Conservation (phyloP, 2,329 filamentous ascomycete species). For the Botryotinia narcissicola region DNA sequence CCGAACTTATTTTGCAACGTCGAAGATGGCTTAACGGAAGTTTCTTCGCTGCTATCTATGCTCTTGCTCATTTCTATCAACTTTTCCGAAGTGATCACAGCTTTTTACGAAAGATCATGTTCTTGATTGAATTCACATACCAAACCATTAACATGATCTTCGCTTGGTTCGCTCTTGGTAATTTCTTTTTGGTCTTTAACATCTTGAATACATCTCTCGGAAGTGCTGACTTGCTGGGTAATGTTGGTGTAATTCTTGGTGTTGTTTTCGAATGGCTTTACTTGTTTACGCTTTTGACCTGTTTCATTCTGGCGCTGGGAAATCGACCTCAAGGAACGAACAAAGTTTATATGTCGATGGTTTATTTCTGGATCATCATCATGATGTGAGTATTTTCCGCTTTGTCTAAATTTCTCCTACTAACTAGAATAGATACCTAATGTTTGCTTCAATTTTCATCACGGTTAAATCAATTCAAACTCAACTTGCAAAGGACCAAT, state of each 20-base stretch:
- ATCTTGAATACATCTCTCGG: constrained; percentile 92
- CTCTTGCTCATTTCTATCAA: constrained; percentile 89
- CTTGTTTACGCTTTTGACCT: constrained; percentile 84
- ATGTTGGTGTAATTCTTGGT: constrained; percentile 74
- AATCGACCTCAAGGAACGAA: constrained; percentile 94
- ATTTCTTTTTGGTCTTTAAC: constrained; percentile 99
- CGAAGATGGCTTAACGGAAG: constrained; percentile 97
- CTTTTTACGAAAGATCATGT: constrained; percentile 78
- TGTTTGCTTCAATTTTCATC: constrained; percentile 94
- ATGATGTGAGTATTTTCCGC: constrained; percentile 66
- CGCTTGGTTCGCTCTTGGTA: constrained; percentile 96
- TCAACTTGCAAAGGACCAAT: constrained; percentile 61
- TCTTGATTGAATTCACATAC: constrained; percentile 94
- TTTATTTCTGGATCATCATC: constrained; percentile 96
- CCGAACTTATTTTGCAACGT: constrained; percentile 95
- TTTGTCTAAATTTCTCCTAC: constrained; percentile 7
- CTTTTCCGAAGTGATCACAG: constrained; percentile 93
- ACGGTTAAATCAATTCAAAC: constrained; percentile 80
- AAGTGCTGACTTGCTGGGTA: constrained; percentile 65
- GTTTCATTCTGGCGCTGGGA: constrained; percentile 90
- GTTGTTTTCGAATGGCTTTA: constrained; percentile 97
- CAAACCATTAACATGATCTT: constrained; percentile 93
- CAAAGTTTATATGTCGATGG: constrained; percentile 92
- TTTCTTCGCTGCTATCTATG: constrained; percentile 98
- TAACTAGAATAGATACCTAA: constrained; percentile 63